These are phyloP conservation scores for Phylloporus arenicola DNA, from an alignment of 768 basidiomycete genomes.

Conservation along the genomic window DNA sequence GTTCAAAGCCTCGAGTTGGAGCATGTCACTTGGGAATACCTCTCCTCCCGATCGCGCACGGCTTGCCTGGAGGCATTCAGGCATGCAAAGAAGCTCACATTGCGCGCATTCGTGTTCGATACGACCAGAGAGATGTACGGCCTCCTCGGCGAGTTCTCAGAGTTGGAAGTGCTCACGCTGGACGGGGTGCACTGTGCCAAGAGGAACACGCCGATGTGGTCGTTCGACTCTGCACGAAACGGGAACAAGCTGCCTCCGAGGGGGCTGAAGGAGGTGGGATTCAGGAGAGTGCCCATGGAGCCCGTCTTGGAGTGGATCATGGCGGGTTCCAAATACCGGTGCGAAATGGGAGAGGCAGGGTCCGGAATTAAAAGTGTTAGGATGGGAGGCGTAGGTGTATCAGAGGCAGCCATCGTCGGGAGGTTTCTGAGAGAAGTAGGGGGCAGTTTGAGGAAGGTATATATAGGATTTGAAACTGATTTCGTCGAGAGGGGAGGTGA, in stretches of 20 bases:
- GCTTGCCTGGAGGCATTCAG: conserved; percentile 25
- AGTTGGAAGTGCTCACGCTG: conserved; percentile 24
- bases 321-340: conserved; percentile 12
- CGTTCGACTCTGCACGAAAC: conserved; percentile 4
- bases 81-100: conserved; percentile 12
- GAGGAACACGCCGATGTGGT: conserved; percentile 11
- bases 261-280: conserved; percentile 22
- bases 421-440: conserved; percentile 22
- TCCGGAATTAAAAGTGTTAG: conserved; percentile 19
- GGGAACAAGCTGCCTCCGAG: conserved; percentile 14
- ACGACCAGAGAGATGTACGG: conserved; percentile 24
- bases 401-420: conserved; percentile 24
- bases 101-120: conserved; percentile 24
- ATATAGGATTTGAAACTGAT: conserved; percentile 28
- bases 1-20: conserved; percentile 27
- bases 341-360: conserved; percentile 4
- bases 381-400: conserved; percentile 24
- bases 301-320: conserved; percentile 28
- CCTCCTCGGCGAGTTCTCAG: conserved; percentile 25
- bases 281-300: conserved; percentile 22
- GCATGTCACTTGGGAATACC: conserved; percentile 29
- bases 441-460: conserved; percentile 18
- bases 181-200: conserved; percentile 27
- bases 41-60: conserved; percentile 23
- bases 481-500: conserved; percentile 28